Conservation (phyloP, 2,329 filamentous ascomycete species). For the Alternaria incomplexa region DNA sequence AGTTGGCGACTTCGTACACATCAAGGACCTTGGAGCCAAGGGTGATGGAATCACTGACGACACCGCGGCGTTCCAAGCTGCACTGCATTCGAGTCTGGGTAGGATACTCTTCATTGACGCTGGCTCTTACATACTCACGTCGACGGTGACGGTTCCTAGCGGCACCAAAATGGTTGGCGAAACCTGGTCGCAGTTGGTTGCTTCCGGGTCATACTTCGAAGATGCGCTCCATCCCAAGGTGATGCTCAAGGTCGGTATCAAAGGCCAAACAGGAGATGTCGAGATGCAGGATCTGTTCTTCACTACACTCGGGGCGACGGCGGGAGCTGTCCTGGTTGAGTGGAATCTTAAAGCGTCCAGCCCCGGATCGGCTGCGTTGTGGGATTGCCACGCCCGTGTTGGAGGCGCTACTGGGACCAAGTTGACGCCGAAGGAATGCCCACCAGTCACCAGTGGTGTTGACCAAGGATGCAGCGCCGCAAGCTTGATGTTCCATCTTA, state of each 20-base stretch:
- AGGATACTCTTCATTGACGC: no score
- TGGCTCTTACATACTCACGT: no score
- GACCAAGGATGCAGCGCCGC: slow-evolving; percentile 66
- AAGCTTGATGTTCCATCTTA: slow-evolving; percentile 44
- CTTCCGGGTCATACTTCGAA: not conserved
- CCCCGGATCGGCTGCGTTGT: not conserved
- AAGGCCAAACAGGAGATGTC: not conserved
- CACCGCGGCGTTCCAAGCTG: no score
- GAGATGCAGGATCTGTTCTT: not conserved
- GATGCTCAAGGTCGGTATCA: not conserved
- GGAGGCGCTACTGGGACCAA: slow-evolving; percentile 77
- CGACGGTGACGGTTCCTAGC: no score
- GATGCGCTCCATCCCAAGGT: not conserved
- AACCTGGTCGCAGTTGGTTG: no score
- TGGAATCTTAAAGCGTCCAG: not conserved
- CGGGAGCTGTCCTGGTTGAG: not conserved
- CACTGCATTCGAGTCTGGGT: no score
- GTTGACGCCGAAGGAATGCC: slow-evolving; percentile 75
- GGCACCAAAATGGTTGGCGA: no score
- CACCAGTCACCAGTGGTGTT: slow-evolving; percentile 63
- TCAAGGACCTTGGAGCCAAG: no score
- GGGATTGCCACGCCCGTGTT: slow-evolving; percentile 44
- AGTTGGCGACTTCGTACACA: no score
- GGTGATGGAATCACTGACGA: no score
- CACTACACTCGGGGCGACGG: not conserved